These are phyloP conservation scores for Paraphoma sp. DNA, from an alignment of 2,329 filamentous ascomycete species.

Conservation along the genomic window DNA sequence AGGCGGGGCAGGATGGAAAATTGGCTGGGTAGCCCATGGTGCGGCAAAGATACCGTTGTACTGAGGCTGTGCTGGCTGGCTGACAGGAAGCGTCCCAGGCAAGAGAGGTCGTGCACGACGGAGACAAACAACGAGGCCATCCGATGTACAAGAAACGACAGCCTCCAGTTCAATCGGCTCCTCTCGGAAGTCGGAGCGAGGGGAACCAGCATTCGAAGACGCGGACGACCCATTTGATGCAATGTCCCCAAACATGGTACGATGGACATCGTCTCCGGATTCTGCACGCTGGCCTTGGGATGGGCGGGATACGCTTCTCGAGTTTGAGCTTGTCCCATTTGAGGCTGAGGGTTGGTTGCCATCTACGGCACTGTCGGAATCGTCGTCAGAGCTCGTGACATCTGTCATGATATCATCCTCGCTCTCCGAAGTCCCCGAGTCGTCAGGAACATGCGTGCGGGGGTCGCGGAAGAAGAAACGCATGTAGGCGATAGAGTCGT, in stretches of 20 bases:
- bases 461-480: conserved; percentile 86
- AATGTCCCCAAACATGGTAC: conserved; percentile 32
- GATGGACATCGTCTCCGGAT: conserved; percentile 39
- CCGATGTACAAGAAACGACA: conserved; percentile 89
- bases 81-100: conserved; percentile 50
- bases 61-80: conserved; percentile 22
- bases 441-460: conserved; percentile 55
- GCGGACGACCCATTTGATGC: conserved; percentile 29
- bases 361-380: conserved; percentile 54
- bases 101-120: conserved; percentile 75
- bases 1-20: conserved; percentile 54
- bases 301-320: conserved; percentile 25
- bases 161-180: conserved; percentile 77
- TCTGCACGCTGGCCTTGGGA: conserved; percentile 26
- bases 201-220: conserved; percentile 35
- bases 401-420: conserved; percentile 57
- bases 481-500: conserved; percentile 89
- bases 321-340: conserved; percentile 15
- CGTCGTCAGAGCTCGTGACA: conserved; percentile 56
- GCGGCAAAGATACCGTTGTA: conserved; percentile 73
- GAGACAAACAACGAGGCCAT: conserved; percentile 83
- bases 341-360: conserved; percentile 42
- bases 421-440: conserved; percentile 53
- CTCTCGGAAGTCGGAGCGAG: conserved; percentile 29
- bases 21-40: conserved; percentile 76